Conservation (phyloP, 2,329 filamentous ascomycete genomes). For the Thelonectria rubi region DNA sequence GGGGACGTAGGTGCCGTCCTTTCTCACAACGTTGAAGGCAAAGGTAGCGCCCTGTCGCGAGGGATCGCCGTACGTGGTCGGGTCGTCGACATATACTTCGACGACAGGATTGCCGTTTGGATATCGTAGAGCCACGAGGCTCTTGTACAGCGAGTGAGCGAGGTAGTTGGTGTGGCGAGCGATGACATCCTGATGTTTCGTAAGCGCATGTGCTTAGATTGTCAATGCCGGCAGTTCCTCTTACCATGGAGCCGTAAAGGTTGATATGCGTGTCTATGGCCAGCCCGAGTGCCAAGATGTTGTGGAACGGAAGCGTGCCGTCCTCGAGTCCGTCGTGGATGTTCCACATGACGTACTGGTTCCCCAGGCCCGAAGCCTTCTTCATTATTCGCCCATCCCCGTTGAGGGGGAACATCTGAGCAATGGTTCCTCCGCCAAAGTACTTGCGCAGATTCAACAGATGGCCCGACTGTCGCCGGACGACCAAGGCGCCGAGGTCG, state of each 20-base stretch:
- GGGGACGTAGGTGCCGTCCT: slow-evolving; percentile 62
- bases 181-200: slow-evolving; percentile 52
- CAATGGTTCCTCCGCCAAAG: slow-evolving; percentile 75
- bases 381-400: slow-evolving; percentile 45
- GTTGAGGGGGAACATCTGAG: slow-evolving; percentile 53
- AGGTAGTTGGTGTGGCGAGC: slow-evolving; percentile 67
- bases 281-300: slow-evolving; percentile 68
- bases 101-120: slow-evolving; percentile 61
- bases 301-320: slow-evolving; percentile 72
- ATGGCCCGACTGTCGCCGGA: slow-evolving; percentile 64
- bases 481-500: slow-evolving; percentile 69
- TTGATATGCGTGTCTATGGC: slow-evolving; percentile 65
- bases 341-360: slow-evolving; percentile 47
- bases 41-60: slow-evolving; percentile 67
- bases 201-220: neutral
- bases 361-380: slow-evolving; percentile 51
- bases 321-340: slow-evolving; percentile 72
- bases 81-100: slow-evolving; percentile 63
- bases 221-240: neutral
- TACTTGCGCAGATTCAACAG: slow-evolving; percentile 65
- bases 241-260: slow-evolving; percentile 65
- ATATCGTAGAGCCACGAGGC: slow-evolving; percentile 60
- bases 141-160: slow-evolving; percentile 57
- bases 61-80: slow-evolving; percentile 57
- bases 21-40: slow-evolving; percentile 68